Conservation (phyloP, 495 filamentous ascomycete genomes). For the Cercophora samala region DNA sequence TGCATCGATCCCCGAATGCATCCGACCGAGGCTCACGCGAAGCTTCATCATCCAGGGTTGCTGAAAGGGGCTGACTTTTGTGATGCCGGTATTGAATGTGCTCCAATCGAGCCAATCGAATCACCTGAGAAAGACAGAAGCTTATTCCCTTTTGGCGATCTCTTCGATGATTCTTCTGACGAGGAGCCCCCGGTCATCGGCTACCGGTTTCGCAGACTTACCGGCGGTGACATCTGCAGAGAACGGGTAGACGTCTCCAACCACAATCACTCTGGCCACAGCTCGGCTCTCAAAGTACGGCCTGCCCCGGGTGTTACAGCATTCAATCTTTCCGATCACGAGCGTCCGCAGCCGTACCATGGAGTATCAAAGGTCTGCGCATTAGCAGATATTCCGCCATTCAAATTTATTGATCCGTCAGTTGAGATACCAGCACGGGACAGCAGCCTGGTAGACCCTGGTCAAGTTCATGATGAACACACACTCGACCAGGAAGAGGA, state of each 20-base stretch:
- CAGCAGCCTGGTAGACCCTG: neutral
- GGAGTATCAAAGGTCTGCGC: neutral
- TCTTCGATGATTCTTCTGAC: conserved; percentile 1
- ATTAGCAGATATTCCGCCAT: neutral
- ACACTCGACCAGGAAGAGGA: neutral
- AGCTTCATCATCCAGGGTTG: conserved; percentile 15
- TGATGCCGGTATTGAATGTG: conserved; percentile 11
- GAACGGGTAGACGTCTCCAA: conserved; percentile 31
- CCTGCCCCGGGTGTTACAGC: conserved; percentile 24
- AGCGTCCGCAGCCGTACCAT: neutral
- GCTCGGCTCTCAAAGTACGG: conserved; percentile 33
- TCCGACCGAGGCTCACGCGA: conserved; percentile 11
- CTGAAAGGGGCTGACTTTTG: conserved; percentile 19
- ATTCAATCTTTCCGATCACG: neutral
- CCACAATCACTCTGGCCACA: conserved; percentile 32
- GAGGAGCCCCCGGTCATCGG: conserved; percentile 18
- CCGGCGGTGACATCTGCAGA: conserved; percentile 29
- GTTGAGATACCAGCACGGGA: neutral
- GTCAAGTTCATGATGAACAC: neutral
- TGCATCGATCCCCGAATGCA: conserved; percentile 18
- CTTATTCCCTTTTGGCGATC: conserved; percentile 23
- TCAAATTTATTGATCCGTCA: neutral
- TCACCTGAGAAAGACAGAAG: conserved; percentile 11
- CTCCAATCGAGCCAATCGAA: neutral
- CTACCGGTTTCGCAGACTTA: conserved; percentile 28